Base-by-base conservation (phyloP, 169 alveolate species). In the Plasmodium adleri region DNA sequence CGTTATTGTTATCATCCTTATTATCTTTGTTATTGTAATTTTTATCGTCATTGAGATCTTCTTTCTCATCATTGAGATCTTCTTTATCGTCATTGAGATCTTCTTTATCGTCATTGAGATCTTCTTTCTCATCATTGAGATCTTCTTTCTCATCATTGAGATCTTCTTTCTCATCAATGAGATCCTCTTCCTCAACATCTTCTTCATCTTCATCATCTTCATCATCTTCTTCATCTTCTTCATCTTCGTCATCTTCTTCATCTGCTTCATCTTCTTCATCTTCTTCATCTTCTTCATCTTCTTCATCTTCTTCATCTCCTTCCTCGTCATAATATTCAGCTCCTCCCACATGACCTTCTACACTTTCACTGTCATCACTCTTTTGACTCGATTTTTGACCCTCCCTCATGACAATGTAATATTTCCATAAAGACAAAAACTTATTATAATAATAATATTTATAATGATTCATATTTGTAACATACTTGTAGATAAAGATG, bases 361-460 rank as follows among this genome's bases (percentile, higher is more conserved):
- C 58, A 1, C 17, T 49, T 20, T 22, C 22, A 22, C 8, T 22
- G 15, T 20, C 88, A 49, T 72, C 60, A 15, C 28, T 68, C 70
- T 56, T 54, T n/a, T 39, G 66, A 9, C 59, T 39, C 6, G n/a
- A 26, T 1, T n/a, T 2, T 1, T n/a, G 20, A 26, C 47, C 32
- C 22, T 43, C 43, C 24, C 54, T 43, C 56, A 76, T 76, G 7
- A 76, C 76, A 43, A 76, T 72, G 45, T 64, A 76, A 43, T 76
- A 76, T 54, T 64, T 76, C 89, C 89, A 76, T 0, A 76, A 26
- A 24, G 89, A 76, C 43, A 76, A 26, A 22, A 63, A 76, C 68
- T 76, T 76, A 32, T 76, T 76, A 28, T 76, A 76, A 45, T 76
- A 76, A 72, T 76, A 76, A 56, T 76, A 76, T 24, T 76, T 76